These are phyloP conservation scores for Leccinum griseonigrum DNA, from an alignment of 1,284 basidiomycete species.

Conservation along the genomic window DNA sequence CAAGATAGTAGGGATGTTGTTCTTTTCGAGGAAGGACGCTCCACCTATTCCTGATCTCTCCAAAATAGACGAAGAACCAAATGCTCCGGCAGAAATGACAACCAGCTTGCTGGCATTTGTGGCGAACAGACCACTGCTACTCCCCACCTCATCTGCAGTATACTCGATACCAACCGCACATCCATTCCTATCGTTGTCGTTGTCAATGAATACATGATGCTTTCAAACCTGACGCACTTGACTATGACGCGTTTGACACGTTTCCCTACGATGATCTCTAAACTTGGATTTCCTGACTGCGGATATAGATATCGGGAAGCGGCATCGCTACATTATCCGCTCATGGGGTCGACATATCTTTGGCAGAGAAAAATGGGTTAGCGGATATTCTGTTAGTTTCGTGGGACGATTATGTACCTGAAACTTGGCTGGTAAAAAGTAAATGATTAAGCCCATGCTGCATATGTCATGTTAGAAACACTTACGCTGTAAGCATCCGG, in stretches of 20 bases:
- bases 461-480: background rate
- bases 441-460: background rate
- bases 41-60: background rate
- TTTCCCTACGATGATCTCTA: background rate
- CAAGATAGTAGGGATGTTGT: background rate
- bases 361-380: background rate
- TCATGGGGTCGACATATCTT: background rate
- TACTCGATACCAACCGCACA: background rate
- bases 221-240: background rate
- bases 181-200: background rate
- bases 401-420: background rate
- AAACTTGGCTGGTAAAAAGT: background rate
- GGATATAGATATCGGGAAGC: background rate
- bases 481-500: background rate
- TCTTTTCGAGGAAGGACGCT: background rate
- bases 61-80: background rate
- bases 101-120: background rate
- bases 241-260: background rate
- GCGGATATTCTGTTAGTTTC: background rate
- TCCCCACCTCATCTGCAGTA: background rate
- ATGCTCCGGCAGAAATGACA: background rate
- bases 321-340: background rate
- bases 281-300: background rate
- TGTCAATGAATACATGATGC: background rate
- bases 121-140: background rate